Evolutionary conservation across 495 filamentous ascomycete species (phyloP).

Genomic region (Astrothelium macrocarpum): DNA sequence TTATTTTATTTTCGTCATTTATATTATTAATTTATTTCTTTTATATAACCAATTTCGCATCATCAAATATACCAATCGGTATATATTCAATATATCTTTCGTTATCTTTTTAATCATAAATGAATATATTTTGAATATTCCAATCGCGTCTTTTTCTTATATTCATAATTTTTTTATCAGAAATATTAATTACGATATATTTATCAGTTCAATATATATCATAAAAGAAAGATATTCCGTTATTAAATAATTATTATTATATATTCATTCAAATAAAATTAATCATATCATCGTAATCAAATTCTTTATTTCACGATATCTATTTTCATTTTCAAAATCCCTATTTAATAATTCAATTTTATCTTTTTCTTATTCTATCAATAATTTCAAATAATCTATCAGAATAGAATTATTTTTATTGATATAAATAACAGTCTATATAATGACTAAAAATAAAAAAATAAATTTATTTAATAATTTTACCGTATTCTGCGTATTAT

Average conservation of each 20-base stretch:
- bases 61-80: conserved; percentile 24
- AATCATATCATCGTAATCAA: conserved; percentile 22
- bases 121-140: conserved; percentile 18
- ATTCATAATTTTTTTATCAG: conserved; percentile 13
- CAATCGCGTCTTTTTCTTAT: conserved; percentile 16
- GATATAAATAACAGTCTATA: conserved; percentile 39
- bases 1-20: conserved; percentile 11
- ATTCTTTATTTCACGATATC: conserved; percentile 16
- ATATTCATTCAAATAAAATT: conserved; percentile 17
- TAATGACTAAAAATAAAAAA: conserved; percentile 10
- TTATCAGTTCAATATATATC: conserved; percentile 25
- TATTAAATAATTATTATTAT: conserved; percentile 7
- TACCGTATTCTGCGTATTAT: background rate
- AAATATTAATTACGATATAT: conserved; percentile 21
- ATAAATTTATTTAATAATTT: background rate
- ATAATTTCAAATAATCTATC: background rate
- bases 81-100: conserved; percentile 13
- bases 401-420: background rate
- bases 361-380: background rate
- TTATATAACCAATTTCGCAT: conserved; percentile 30
- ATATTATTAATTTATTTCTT: background rate
- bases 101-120: conserved; percentile 13
- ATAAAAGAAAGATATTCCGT: conserved; percentile 18
- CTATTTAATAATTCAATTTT: background rate
- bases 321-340: conserved; percentile 15